Percentiles rank a stretch among this genome's conserved stretches.
Conservation (phyloP, 2,329 filamentous ascomycete species). For the Sarocladium strictum region DNA sequence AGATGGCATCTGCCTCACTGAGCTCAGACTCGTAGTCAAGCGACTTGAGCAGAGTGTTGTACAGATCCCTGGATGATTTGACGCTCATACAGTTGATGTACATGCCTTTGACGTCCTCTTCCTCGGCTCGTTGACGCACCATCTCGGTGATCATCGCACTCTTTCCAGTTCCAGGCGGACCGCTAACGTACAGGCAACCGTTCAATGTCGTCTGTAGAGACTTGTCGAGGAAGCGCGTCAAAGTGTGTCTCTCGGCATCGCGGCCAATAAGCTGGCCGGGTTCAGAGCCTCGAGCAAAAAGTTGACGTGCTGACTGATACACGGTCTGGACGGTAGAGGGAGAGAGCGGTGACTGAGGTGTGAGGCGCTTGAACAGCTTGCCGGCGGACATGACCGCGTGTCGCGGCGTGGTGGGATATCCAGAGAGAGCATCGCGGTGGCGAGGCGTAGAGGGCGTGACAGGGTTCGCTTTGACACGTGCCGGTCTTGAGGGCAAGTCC, state of each 20-base stretch:
- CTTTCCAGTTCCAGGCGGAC: slow-evolving; percentile 93
- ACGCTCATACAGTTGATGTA: slow-evolving; percentile 98
- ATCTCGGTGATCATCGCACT: slow-evolving; percentile 87
- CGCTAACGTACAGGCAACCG: slow-evolving; percentile 91
- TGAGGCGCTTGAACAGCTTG: slow-evolving; percentile 70
- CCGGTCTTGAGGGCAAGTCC: slow-evolving; percentile 24
- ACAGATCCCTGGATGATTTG: slow-evolving; percentile 81
- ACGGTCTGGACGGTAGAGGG: slow-evolving; percentile 66
- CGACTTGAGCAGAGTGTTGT: slow-evolving; percentile 70
- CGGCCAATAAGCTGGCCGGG: slow-evolving; percentile 73
- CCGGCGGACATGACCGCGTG: slow-evolving; percentile 76
- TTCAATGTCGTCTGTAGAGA: slow-evolving; percentile 40
- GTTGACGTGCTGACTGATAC: slow-evolving; percentile 79
- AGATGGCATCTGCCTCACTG: slow-evolving; percentile 60
- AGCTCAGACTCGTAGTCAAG: slow-evolving; percentile 53
- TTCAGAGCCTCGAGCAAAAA: slow-evolving; percentile 76
- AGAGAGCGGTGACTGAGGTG: slow-evolving; percentile 68
- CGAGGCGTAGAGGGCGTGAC: slow-evolving; percentile 69
- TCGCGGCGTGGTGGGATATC: slow-evolving; percentile 70
- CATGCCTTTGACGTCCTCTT: slow-evolving; percentile 56
- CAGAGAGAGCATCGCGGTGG: slow-evolving; percentile 71
- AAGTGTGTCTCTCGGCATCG: slow-evolving; percentile 59
- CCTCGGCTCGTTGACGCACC: slow-evolving; percentile 50
- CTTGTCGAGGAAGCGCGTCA: slow-evolving; percentile 63
- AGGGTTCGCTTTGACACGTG: slow-evolving; percentile 38